phyloP scores from a whole-genome alignment of 1,139 yeast species.

The Nadsonia commutata region DNA sequence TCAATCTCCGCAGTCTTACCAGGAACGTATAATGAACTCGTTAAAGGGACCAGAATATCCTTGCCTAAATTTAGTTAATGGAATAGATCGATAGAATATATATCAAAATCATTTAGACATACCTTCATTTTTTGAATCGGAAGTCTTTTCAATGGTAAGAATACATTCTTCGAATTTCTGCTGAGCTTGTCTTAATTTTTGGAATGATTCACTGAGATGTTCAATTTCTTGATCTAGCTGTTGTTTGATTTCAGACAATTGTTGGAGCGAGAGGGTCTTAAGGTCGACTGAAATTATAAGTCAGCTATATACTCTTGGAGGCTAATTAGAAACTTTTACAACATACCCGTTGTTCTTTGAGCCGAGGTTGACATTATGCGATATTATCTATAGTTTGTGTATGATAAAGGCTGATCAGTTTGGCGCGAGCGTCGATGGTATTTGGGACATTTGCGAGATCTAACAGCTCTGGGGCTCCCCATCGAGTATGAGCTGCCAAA shows the following conservation, averaged over 20 bases:
- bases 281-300: slow-evolving; percentile 32
- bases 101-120: slow-evolving; percentile 1
- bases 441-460: too few relatives aligned
- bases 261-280: slow-evolving; percentile 63
- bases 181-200: slow-evolving; percentile 75
- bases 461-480: too few relatives aligned
- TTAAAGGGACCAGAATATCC: slow-evolving; percentile 68
- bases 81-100: not conserved
- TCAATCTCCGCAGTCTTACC: slow-evolving; percentile 54
- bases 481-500: too few relatives aligned
- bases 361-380: too few relatives aligned
- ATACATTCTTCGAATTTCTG: slow-evolving; percentile 72
- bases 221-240: slow-evolving; percentile 76
- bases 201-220: slow-evolving; percentile 71
- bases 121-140: slow-evolving; percentile 29
- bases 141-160: slow-evolving; percentile 47
- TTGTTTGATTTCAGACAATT: slow-evolving; percentile 68
- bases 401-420: too few relatives aligned
- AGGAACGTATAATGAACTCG: slow-evolving; percentile 79
- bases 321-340: too few relatives aligned
- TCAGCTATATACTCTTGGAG: not conserved
- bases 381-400: too few relatives aligned
- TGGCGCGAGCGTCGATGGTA: too few relatives aligned
- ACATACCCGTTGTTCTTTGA: not conserved
- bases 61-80: slow-evolving; percentile 18